A percentile compares a stretch with the other conserved stretches of the same genome.
Evolutionary conservation across 2,329 filamentous ascomycete genomes (phyloP).

Genomic region (Hymenoscyphus linearis): DNA sequence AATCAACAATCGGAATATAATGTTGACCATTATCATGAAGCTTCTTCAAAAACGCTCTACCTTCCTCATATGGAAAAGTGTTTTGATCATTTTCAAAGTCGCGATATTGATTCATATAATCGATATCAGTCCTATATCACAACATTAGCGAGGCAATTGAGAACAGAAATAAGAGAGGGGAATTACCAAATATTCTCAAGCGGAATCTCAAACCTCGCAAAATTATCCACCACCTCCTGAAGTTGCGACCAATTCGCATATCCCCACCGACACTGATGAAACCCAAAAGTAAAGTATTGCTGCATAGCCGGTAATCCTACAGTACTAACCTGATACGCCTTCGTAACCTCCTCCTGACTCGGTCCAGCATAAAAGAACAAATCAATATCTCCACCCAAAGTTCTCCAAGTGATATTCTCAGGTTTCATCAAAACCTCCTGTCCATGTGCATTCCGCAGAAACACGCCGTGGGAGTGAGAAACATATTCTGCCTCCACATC

Average conservation of each 20-base stretch:
- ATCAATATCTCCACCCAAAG: constrained; percentile 72
- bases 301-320: constrained; percentile 55
- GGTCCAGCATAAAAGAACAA: constrained; percentile 61
- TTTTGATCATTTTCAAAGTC: constrained; percentile 35
- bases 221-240: constrained; percentile 63
- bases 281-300: constrained; percentile 60
- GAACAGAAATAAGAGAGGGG: constrained; percentile 74
- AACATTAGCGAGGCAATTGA: constrained; percentile 60
- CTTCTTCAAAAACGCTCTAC: constrained; percentile 57
- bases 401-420: constrained; percentile 65
- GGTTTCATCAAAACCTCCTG: constrained; percentile 65
- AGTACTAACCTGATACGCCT: constrained; percentile 56
- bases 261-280: constrained; percentile 60
- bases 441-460: constrained; percentile 69
- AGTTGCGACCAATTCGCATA: constrained; percentile 60
- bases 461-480: constrained; percentile 71
- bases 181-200: constrained; percentile 72
- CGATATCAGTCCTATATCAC: constrained; percentile 57
- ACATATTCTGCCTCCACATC: constrained; percentile 50
- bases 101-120: constrained; percentile 51
- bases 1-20: constrained; percentile 76
- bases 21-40: constrained; percentile 63
- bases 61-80: constrained; percentile 4
- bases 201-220: constrained; percentile 58
- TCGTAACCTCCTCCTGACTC: constrained; percentile 50